A percentile compares a stretch with the other conserved stretches of the same genome.
These are phyloP conservation scores for Phialemonium atrogriseum DNA, from an alignment of 2,329 filamentous ascomycete genomes.

Conservation along the genomic window DNA sequence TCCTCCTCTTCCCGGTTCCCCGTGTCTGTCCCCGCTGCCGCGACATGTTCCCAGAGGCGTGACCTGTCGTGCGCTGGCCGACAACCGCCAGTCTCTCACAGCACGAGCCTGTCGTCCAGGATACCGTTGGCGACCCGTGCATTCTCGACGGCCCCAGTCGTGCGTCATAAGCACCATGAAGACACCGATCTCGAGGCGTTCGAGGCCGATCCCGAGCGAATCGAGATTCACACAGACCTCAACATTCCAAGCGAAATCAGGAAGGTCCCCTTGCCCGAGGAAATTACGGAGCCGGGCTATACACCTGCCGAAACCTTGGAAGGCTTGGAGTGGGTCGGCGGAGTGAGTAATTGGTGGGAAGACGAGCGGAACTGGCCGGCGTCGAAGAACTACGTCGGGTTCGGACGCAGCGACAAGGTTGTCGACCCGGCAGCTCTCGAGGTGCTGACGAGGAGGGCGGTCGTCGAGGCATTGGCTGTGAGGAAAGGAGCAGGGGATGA, in stretches of 20 bases:
- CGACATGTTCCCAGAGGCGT: too few relatives aligned
- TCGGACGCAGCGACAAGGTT: constrained; percentile 29
- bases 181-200: constrained; percentile 4
- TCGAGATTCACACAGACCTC: constrained; percentile 15
- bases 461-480: constrained; percentile 43
- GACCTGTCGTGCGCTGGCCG: too few relatives aligned
- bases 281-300: constrained; percentile 30
- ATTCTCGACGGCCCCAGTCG: constrained; percentile 2
- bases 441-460: constrained; percentile 39
- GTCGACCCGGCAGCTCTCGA: constrained; percentile 36
- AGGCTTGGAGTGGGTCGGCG: constrained; percentile 38
- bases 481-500: constrained; percentile 16
- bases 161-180: too few relatives aligned
- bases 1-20: constrained; percentile 1
- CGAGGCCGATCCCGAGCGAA: too few relatives aligned
- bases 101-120: neutral
- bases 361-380: constrained; percentile 41
- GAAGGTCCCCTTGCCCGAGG: constrained; percentile 18
- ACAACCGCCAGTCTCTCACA: too few relatives aligned
- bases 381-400: constrained; percentile 35
- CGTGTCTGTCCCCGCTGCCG: neutral
- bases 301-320: constrained; percentile 35
- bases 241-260: constrained; percentile 13
- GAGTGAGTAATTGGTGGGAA: constrained; percentile 45
- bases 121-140: too few relatives aligned